Percentiles rank a stretch among this genome's conserved stretches.
phyloP scores from a whole-genome alignment of 352 stramenopile species.

The Thalassiosira allenii region DNA sequence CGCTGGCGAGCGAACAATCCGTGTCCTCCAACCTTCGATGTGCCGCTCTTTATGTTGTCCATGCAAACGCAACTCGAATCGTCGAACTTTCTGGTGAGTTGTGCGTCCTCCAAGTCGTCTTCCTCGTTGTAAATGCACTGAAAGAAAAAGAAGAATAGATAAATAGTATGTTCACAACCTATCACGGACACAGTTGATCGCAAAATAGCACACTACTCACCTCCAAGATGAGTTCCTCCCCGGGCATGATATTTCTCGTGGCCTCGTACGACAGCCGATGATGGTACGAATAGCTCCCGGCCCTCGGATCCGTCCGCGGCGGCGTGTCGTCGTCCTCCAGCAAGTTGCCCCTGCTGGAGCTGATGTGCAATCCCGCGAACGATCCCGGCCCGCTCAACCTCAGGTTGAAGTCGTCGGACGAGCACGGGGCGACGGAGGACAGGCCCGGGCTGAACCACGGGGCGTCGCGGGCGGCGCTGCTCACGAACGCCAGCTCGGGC shows the following conservation, averaged over 20 bases:
- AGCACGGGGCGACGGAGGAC: constrained; percentile 53
- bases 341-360: constrained; percentile 9
- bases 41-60: constrained; percentile 19
- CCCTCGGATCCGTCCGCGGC: constrained; percentile 14
- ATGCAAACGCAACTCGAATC: constrained; percentile 29
- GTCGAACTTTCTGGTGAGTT: constrained; percentile 16
- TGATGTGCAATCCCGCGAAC: constrained; percentile 10
- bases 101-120: neutral
- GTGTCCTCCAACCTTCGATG: constrained; percentile 24
- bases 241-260: constrained; percentile 45
- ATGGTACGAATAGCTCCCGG: constrained; percentile 51
- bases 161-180: no score
- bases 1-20: constrained; percentile 52
- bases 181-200: no score
- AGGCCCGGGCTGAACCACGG: constrained; percentile 44
- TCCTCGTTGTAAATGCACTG: no score
- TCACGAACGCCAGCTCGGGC: constrained; percentile 16
- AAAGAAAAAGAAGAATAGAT: no score
- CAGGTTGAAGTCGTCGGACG: constrained; percentile 53
- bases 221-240: constrained; percentile 46
- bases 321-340: constrained; percentile 30
- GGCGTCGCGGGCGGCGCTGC: constrained; percentile 10
- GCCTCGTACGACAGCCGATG: constrained; percentile 44
- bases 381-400: constrained; percentile 19
- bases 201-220: neutral